Percentiles rank a stretch among this genome's conserved stretches.
Conservation (phyloP, 1,139 yeast species). For the Suhomyces kunorum region DNA sequence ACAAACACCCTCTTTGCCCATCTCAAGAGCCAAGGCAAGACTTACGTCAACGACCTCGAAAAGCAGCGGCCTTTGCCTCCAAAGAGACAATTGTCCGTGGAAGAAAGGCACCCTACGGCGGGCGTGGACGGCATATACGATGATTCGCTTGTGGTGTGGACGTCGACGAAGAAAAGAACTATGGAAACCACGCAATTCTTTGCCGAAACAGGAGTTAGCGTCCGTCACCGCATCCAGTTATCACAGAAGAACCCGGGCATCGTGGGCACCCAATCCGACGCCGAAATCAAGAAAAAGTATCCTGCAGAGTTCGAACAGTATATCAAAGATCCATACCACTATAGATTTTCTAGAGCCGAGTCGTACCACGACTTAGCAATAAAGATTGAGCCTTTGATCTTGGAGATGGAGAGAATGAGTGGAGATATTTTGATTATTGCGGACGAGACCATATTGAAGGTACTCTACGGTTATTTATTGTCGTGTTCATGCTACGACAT, state of each 20-base stretch:
- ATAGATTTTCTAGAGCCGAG: constrained; percentile 88
- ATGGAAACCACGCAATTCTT: constrained; percentile 75
- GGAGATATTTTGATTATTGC: constrained; percentile 90
- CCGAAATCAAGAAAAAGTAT: constrained; percentile 56
- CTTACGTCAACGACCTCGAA: constrained; percentile 24
- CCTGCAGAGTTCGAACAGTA: constrained; percentile 74
- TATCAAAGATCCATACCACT: constrained; percentile 82
- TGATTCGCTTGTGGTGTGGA: constrained; percentile 77
- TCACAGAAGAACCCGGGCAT: constrained; percentile 92
- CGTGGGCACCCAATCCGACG: constrained; percentile 65
- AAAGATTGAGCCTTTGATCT: constrained; percentile 85
- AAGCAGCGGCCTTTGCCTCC: constrained; percentile 18
- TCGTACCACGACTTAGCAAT: constrained; percentile 95
- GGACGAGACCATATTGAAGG: constrained; percentile 86
- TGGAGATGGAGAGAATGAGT: constrained; percentile 90
- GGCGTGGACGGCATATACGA: constrained; percentile 52
- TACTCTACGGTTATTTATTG: constrained; percentile 91
- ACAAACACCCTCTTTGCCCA: constrained; percentile 40
- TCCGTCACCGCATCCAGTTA: constrained; percentile 76
- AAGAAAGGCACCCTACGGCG: constrained; percentile 45
- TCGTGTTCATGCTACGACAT: constrained; percentile 86
- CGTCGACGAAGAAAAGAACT: constrained; percentile 85
- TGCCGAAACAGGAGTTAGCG: constrained; percentile 52
- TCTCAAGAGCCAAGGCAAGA: constrained; percentile 35
- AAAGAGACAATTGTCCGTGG: constrained; percentile 22